Conservation (phyloP, 2,329 filamentous ascomycete species). For the Shiraia bambusicola region DNA sequence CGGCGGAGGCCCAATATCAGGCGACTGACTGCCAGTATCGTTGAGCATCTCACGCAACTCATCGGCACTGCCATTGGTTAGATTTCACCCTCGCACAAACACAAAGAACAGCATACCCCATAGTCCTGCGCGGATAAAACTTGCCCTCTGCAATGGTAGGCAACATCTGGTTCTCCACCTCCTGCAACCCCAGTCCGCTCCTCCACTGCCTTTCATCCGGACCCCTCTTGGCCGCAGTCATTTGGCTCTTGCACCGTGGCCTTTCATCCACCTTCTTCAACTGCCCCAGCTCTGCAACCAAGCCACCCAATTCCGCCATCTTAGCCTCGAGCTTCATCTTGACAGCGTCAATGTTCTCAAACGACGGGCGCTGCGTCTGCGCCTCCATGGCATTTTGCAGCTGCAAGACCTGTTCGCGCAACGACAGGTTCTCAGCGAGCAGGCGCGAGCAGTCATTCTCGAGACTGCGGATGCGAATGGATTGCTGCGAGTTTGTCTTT, state of each 20-base stretch:
- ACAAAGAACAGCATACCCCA: conserved; percentile 58
- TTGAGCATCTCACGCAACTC: conserved; percentile 58
- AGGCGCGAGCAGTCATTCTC: conserved; percentile 75
- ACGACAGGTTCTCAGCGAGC: conserved; percentile 74
- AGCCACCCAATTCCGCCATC: conserved; percentile 66
- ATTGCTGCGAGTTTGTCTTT: conserved; percentile 72
- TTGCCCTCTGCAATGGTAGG: conserved; percentile 72
- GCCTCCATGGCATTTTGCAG: conserved; percentile 68
- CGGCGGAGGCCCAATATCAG: conserved; percentile 65
- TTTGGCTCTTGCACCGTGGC: conserved; percentile 51
- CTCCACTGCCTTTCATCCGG: conserved; percentile 59
- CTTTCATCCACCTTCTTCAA: conserved; percentile 26
- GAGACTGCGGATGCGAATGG: conserved; percentile 72
- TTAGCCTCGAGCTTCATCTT: conserved; percentile 72
- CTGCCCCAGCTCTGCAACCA: conserved; percentile 66
- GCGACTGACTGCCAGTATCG: conserved; percentile 61
- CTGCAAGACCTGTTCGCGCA: conserved; percentile 69
- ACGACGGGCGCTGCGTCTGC: conserved; percentile 59
- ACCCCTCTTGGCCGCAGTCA: conserved; percentile 47
- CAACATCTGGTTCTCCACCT: conserved; percentile 57
- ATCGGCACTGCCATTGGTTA: conserved; percentile 52
- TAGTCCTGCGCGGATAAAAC: conserved; percentile 64
- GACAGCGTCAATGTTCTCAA: conserved; percentile 68
- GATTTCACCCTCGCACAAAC: conserved; percentile 1
- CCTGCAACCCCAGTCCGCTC: conserved; percentile 48